phyloP scores from a whole-genome alignment of 768 basidiomycete species.

The Filobasidium floriforme region DNA sequence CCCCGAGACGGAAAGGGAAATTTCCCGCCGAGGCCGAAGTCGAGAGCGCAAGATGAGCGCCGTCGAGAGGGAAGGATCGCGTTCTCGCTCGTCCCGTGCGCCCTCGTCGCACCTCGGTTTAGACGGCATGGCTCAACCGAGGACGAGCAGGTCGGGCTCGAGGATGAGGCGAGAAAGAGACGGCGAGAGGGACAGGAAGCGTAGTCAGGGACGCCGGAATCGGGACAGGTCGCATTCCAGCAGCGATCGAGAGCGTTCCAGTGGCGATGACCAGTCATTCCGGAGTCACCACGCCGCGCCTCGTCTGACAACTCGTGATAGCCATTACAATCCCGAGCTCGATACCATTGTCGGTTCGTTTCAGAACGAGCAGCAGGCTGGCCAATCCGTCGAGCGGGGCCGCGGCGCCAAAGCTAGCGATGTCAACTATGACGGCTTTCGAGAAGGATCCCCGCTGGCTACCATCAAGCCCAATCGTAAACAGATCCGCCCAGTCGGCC shows the following conservation, averaged over 20 bases:
- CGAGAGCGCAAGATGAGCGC: slow-evolving; percentile 15
- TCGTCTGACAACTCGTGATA: not conserved
- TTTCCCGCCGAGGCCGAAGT: slow-evolving; percentile 13
- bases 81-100: not conserved
- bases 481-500: not conserved
- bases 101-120: slow-evolving; percentile 11
- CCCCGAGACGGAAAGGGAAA: not conserved
- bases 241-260: not conserved
- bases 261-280: not conserved
- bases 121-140: slow-evolving; percentile 5
- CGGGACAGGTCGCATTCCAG: not conserved
- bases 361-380: not conserved
- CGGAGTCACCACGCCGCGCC: not conserved
- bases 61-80: slow-evolving; percentile 8
- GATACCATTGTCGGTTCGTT: slow-evolving; percentile 19
- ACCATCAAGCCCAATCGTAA: slow-evolving; percentile 2
- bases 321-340: slow-evolving; percentile 6
- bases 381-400: not conserved
- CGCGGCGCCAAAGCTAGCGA: not conserved
- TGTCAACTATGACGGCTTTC: not conserved
- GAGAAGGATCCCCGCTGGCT: not conserved
- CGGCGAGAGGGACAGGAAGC: slow-evolving; percentile 5
- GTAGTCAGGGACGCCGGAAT: not conserved
- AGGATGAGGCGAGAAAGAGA: slow-evolving; percentile 1
- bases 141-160: slow-evolving; percentile 4